A percentile compares a stretch with the other conserved stretches of the same genome.
phyloP scores from a whole-genome alignment of 2,329 filamentous ascomycete species.

The Metarhizium anisopliae region DNA sequence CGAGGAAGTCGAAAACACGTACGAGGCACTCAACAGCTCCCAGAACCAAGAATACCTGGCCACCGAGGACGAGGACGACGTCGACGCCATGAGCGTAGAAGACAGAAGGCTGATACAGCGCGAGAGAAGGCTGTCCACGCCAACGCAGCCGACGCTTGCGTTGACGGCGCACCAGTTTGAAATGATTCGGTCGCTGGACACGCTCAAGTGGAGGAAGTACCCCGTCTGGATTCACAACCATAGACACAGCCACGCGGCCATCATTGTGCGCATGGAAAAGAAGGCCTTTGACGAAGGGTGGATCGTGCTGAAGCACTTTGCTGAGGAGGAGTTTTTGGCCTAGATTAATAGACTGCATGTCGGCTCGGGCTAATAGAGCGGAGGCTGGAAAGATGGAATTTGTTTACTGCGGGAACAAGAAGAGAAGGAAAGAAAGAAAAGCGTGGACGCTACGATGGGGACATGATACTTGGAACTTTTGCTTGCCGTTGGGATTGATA shows the following conservation, averaged over 20 bases:
- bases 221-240: constrained; percentile 68
- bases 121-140: constrained; percentile 31
- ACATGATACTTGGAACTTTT: background rate
- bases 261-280: constrained; percentile 68
- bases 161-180: constrained; percentile 72
- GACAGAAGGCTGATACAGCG: constrained; percentile 32
- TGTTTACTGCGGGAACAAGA: background rate
- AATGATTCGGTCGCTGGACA: constrained; percentile 72
- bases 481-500: background rate
- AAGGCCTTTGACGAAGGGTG: constrained; percentile 65
- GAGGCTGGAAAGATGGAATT: background rate
- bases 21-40: constrained; percentile 61
- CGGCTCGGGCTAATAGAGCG: background rate
- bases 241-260: constrained; percentile 80
- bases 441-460: background rate
- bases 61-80: constrained; percentile 39
- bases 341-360: constrained; percentile 7
- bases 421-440: background rate
- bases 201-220: constrained; percentile 54
- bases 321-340: constrained; percentile 58
- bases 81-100: constrained; percentile 26
- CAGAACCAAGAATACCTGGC: constrained; percentile 65
- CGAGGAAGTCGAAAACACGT: constrained; percentile 66
- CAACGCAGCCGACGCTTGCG: constrained; percentile 61
- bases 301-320: constrained; percentile 72